Conservation (phyloP, 2,329 filamentous ascomycete species). For the Aureobasidium namibiae region DNA sequence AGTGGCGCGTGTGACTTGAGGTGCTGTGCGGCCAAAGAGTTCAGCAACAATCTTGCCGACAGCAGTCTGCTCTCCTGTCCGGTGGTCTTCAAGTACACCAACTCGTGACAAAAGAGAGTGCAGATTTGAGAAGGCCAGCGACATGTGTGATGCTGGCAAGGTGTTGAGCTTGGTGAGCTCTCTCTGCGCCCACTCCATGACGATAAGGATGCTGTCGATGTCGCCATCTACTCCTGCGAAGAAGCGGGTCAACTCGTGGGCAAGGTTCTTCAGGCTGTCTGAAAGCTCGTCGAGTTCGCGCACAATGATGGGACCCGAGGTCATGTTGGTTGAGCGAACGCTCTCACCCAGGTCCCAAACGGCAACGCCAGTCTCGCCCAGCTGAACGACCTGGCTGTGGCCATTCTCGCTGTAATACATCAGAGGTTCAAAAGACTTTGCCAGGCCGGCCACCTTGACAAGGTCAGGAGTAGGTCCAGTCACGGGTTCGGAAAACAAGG, state of each 20-base stretch:
- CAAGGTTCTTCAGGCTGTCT: slow-evolving; percentile 75
- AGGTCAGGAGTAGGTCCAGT: slow-evolving; percentile 69
- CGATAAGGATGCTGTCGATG: slow-evolving; percentile 82
- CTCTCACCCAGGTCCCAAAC: slow-evolving; percentile 94
- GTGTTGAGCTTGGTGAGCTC: slow-evolving; percentile 66
- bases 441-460: slow-evolving; percentile 81
- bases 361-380: slow-evolving; percentile 85
- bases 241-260: slow-evolving; percentile 80
- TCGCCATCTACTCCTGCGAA: slow-evolving; percentile 91
- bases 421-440: slow-evolving; percentile 84
- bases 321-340: slow-evolving; percentile 83
- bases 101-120: slow-evolving; percentile 64
- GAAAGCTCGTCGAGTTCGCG: slow-evolving; percentile 76
- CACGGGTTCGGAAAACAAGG: slow-evolving; percentile 59
- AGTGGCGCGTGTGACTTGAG: slow-evolving; percentile 71
- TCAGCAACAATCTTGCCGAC: slow-evolving; percentile 62
- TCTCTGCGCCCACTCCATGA: slow-evolving; percentile 92
- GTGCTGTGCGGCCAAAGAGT: slow-evolving; percentile 70
- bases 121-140: slow-evolving; percentile 74
- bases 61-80: slow-evolving; percentile 52
- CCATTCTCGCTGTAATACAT: slow-evolving; percentile 93
- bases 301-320: slow-evolving; percentile 77
- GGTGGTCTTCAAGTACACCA: slow-evolving; percentile 36
- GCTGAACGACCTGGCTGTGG: slow-evolving; percentile 72
- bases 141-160: slow-evolving; percentile 54